A percentile compares a stretch with the other conserved stretches of the same genome.
Evolutionary conservation across 2,329 filamentous ascomycete genomes (phyloP).

Genomic region (Exophiala bonariae): DNA sequence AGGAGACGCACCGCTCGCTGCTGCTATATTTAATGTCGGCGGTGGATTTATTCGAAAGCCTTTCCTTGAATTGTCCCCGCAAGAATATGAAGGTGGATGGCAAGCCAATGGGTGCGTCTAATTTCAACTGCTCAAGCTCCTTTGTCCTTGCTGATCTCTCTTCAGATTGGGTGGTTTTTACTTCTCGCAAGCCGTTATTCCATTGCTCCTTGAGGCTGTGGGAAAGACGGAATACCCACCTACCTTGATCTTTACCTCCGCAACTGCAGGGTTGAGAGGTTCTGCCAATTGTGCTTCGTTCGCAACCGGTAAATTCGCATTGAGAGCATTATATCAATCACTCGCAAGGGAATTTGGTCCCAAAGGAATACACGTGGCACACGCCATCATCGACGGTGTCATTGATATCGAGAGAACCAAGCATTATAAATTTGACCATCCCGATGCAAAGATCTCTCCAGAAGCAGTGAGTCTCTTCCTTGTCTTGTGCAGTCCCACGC

Average conservation of each 20-base stretch:
- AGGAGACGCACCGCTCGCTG: constrained; percentile 45
- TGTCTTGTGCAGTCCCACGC: not conserved
- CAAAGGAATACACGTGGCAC: constrained; percentile 77
- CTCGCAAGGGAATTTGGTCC: constrained; percentile 83
- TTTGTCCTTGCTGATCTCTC: not conserved
- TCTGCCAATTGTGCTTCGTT: constrained; percentile 70
- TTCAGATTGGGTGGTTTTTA: constrained; percentile 64
- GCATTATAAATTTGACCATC: constrained; percentile 55
- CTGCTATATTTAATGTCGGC: constrained; percentile 62
- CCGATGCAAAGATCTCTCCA: constrained; percentile 70
- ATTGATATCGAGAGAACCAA: constrained; percentile 78
- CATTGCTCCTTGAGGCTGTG: constrained; percentile 66
- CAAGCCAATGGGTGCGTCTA: constrained; percentile 50
- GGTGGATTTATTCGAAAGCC: constrained; percentile 60
- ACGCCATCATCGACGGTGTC: constrained; percentile 79
- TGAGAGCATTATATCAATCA: constrained; percentile 71
- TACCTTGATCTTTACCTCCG: constrained; percentile 81
- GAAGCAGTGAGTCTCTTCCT: constrained; percentile 62
- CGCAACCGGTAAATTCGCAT: constrained; percentile 76
- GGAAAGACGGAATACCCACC: constrained; percentile 63
- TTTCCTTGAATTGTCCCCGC: constrained; percentile 60
- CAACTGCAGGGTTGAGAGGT: constrained; percentile 76
- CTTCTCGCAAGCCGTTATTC: constrained; percentile 72
- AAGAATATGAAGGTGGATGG: constrained; percentile 55
- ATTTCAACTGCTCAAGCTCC: not conserved